These are phyloP conservation scores for Daedalea quercina DNA, from an alignment of 768 basidiomycete genomes.

Conservation along the genomic window DNA sequence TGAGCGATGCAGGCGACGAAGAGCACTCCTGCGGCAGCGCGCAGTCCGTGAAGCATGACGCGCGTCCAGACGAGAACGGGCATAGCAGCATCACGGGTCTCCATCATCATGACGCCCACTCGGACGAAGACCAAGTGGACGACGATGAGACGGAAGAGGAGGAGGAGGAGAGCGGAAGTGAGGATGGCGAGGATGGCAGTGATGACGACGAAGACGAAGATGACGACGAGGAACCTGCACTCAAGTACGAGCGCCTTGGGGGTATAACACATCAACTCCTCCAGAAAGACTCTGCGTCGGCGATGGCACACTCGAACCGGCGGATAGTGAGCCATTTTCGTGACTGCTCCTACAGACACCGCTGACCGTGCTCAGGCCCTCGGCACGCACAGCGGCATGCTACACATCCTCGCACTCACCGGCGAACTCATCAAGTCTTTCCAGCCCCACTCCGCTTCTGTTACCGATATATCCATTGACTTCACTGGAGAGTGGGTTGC, in stretches of 20 bases:
- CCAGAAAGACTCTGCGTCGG: constrained; percentile 85
- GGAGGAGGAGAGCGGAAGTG: constrained; percentile 12
- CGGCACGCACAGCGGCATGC: constrained; percentile 90
- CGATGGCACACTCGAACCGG: constrained; percentile 68
- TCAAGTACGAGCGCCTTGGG: constrained; percentile 85
- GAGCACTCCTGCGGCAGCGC: background rate
- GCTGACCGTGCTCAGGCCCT: constrained; percentile 50
- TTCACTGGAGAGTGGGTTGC: constrained; percentile 83
- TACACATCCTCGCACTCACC: constrained; percentile 74
- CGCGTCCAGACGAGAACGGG: background rate
- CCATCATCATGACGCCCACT: background rate
- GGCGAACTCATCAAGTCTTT: constrained; percentile 85
- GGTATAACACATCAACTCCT: constrained; percentile 71
- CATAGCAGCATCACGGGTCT: background rate
- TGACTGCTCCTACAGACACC: background rate
- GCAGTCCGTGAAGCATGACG: background rate
- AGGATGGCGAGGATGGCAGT: constrained; percentile 42
- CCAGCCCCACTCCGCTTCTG: constrained; percentile 83
- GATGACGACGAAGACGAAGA: constrained; percentile 62
- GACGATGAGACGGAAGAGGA: constrained; percentile 19
- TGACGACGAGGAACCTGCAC: constrained; percentile 84
- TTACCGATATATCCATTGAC: constrained; percentile 83
- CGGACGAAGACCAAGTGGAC: constrained; percentile 1
- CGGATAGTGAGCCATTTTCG: constrained; percentile 46
- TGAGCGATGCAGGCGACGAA: constrained; percentile 9